Evolutionary conservation across 768 basidiomycete species (phyloP).

Genomic region (Suillus placidus): DNA sequence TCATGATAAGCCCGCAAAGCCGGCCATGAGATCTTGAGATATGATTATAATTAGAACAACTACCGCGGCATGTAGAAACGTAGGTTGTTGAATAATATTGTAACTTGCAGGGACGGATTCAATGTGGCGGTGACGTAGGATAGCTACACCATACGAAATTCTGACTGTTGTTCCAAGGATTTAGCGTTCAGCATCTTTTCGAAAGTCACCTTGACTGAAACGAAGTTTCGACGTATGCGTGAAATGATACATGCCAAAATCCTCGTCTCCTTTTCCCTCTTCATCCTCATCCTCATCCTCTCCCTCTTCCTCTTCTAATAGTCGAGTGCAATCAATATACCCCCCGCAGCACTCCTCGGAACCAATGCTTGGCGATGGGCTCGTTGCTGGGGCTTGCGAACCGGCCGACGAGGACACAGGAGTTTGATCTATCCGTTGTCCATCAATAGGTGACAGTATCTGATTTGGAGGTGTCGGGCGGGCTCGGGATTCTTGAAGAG

Average conservation of each 20-base stretch:
- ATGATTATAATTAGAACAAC: conserved; percentile 7
- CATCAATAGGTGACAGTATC: neutral
- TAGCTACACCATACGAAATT: neutral
- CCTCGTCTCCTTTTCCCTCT: neutral
- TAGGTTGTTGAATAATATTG: neutral
- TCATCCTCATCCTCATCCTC: conserved; percentile 14
- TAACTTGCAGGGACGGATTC: neutral
- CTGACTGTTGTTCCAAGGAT: neutral
- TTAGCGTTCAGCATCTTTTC: neutral
- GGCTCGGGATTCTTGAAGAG: neutral
- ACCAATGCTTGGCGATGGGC: conserved; percentile 31
- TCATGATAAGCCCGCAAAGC: conserved; percentile 1
- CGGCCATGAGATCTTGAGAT: neutral
- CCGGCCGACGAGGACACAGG: neutral
- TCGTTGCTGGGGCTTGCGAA: conserved; percentile 8
- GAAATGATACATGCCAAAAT: neutral
- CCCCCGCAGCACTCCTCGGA: conserved; percentile 58
- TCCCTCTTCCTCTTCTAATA: conserved; percentile 35
- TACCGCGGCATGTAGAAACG: neutral
- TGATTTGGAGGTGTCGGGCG: neutral
- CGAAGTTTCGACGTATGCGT: conserved; percentile 1
- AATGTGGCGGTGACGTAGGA: neutral
- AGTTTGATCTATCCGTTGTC: neutral
- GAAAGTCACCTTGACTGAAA: neutral
- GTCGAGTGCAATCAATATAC: conserved; percentile 48